Evolutionary conservation across 306 rosid genomes (phyloP).

Genomic region (Casuarina glauca): DNA sequence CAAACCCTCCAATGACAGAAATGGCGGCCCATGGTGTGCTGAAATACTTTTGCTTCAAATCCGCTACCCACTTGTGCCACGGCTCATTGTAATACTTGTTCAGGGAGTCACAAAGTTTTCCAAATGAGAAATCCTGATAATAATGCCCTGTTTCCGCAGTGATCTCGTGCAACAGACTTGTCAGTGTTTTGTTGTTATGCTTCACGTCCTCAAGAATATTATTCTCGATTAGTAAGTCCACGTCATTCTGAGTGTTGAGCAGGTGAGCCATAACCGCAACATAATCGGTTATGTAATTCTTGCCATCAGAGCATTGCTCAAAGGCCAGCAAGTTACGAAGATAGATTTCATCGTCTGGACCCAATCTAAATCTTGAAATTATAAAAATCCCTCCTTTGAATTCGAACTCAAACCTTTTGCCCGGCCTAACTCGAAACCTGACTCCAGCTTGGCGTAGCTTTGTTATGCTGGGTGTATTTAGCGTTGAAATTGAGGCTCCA

Average conservation of each 20-base stretch:
- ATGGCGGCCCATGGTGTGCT: no score
- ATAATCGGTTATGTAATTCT: conserved; percentile 19
- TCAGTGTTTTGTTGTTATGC: not conserved
- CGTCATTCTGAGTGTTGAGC: conserved; percentile 11
- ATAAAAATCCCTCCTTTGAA: conserved; percentile 21
- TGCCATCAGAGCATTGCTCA: conserved; percentile 21
- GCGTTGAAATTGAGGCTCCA: no score
- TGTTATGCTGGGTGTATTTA: conserved; percentile 23
- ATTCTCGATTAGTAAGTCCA: no score
- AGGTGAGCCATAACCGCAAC: conserved; percentile 22
- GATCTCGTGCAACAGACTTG: not conserved
- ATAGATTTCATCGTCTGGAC: not conserved
- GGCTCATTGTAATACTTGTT: conserved; percentile 14
- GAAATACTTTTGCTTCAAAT: not conserved
- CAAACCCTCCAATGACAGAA: no score
- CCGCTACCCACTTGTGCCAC: conserved; percentile 22
- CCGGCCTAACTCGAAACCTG: conserved; percentile 6
- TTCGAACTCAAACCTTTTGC: not conserved
- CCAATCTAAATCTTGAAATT: conserved; percentile 25
- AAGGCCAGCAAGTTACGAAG: conserved; percentile 31
- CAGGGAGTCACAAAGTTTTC: not conserved
- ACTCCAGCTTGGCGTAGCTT: conserved; percentile 36
- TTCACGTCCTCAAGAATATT: conserved; percentile 6
- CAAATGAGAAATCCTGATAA: not conserved
- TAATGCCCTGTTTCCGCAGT: not conserved